phyloP scores from a whole-genome alignment of 306 rosid genomes.

The Hippophae gyantsensis region DNA sequence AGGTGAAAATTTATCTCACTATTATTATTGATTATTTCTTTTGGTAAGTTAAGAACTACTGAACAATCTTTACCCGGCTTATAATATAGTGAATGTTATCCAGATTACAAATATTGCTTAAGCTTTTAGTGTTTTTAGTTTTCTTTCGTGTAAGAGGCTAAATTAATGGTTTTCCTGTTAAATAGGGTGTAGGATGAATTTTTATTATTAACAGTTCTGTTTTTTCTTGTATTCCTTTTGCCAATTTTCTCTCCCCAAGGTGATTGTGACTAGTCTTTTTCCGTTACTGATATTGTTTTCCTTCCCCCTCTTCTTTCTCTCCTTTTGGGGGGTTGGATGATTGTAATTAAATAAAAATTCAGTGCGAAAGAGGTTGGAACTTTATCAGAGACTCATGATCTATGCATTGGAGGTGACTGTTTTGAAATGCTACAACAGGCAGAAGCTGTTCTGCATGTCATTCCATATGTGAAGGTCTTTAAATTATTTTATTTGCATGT shows the following conservation, averaged over 20 bases:
- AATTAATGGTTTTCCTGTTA: slow-evolving; percentile 7
- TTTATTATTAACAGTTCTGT: not conserved
- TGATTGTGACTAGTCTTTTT: not conserved
- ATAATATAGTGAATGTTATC: not conserved
- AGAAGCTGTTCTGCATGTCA: slow-evolving; percentile 56
- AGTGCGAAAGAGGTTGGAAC: slow-evolving; percentile 73
- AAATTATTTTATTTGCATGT: not conserved
- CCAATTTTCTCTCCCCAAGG: not conserved
- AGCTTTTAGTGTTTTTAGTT: not conserved
- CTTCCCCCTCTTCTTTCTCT: not conserved
- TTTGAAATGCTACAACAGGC: slow-evolving; percentile 83
- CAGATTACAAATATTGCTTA: slow-evolving; percentile 1
- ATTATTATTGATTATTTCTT: not conserved
- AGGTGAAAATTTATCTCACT: slow-evolving; percentile 31
- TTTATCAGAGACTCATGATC: slow-evolving; percentile 83
- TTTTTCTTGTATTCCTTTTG: not conserved
- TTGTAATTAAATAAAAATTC: slow-evolving; percentile 20
- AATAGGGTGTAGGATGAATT: not conserved
- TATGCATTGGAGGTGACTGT: slow-evolving; percentile 96
- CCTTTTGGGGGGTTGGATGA: not conserved
- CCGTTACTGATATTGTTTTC: not conserved
- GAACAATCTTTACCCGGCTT: not conserved
- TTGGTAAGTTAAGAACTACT: not conserved
- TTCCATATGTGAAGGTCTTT: slow-evolving; percentile 78
- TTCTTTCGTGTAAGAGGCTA: not conserved